A percentile compares a stretch with the other conserved stretches of the same genome.
These are phyloP conservation scores for Stephania japonica DNA, from an alignment of 164 flowering plant genomes.

Conservation along the genomic window DNA sequence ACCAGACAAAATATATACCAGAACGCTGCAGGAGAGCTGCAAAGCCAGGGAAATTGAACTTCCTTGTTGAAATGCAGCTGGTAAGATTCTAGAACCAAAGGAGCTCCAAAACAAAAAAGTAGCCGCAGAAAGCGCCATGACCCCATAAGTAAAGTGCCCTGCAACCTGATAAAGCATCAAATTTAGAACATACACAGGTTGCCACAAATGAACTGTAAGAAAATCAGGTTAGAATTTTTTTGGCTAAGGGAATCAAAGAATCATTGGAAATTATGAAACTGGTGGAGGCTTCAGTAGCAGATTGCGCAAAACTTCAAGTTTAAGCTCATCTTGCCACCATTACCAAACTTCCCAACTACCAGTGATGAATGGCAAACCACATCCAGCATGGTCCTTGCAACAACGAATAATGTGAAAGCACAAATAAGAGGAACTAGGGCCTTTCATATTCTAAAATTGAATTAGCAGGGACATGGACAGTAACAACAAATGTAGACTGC, in stretches of 20 bases:
- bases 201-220: neutral
- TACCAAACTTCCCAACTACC: too few species aligned
- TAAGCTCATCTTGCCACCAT: too few species aligned
- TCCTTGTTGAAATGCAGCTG: slow-evolving; percentile 59
- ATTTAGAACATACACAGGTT: neutral
- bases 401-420: neutral
- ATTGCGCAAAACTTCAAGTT: too few species aligned
- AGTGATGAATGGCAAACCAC: neutral
- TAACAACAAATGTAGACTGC: too few species aligned
- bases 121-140: slow-evolving; percentile 92
- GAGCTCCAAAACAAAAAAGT: slow-evolving; percentile 87
- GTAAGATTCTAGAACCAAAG: slow-evolving; percentile 64
- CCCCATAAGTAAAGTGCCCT: slow-evolving; percentile 94
- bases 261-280: neutral
- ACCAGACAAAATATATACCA: slow-evolving; percentile 42
- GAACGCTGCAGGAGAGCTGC: slow-evolving; percentile 96
- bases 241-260: too few species aligned
- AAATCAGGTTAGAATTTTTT: neutral
- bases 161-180: slow-evolving; percentile 46
- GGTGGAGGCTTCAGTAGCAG: neutral
- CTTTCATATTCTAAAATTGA: neutral
- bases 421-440: neutral
- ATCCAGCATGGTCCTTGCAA: neutral
- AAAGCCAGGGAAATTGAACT: slow-evolving; percentile 78
- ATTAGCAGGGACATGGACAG: neutral